phyloP scores from a whole-genome alignment of 495 filamentous ascomycete genomes.

The Immersiella caudata region DNA sequence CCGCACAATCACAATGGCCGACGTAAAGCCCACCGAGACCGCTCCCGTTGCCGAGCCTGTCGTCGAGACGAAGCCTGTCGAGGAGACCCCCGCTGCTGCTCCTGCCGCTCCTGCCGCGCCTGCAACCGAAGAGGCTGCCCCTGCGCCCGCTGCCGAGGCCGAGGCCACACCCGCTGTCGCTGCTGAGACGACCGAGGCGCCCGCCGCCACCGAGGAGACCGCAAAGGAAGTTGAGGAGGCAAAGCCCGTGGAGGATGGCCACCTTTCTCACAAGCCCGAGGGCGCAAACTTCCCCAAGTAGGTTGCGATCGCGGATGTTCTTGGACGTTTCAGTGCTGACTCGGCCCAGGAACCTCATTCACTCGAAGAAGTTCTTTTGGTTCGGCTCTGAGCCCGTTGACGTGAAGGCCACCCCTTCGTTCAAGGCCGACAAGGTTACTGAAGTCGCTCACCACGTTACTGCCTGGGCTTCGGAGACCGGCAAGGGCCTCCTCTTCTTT shows the following conservation, averaged over 20 bases:
- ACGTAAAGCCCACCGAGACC: slow-evolving; percentile 48
- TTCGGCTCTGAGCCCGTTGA: slow-evolving; percentile 82
- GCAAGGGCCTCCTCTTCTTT: slow-evolving; percentile 93
- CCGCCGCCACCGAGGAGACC: slow-evolving; percentile 51
- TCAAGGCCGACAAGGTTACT: slow-evolving; percentile 81
- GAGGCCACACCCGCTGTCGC: slow-evolving; percentile 18
- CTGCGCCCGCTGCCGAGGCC: slow-evolving; percentile 25
- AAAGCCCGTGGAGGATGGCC: slow-evolving; percentile 73
- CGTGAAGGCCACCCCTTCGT: slow-evolving; percentile 69
- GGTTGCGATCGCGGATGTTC: slow-evolving; percentile 37
- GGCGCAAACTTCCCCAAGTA: slow-evolving; percentile 84
- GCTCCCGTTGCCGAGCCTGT: slow-evolving; percentile 51
- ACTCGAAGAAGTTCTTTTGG: slow-evolving; percentile 74
- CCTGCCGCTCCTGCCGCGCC: slow-evolving; percentile 41
- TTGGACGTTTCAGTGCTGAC: slow-evolving; percentile 26
- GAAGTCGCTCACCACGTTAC: slow-evolving; percentile 75
- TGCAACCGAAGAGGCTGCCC: slow-evolving; percentile 46
- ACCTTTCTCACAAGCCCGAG: slow-evolving; percentile 82
- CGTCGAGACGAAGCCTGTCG: slow-evolving; percentile 47
- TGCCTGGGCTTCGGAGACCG: slow-evolving; percentile 89
- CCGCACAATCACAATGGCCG: slow-evolving; percentile 48
- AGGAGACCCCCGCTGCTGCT: slow-evolving; percentile 35
- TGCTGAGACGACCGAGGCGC: slow-evolving; percentile 47
- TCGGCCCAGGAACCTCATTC: slow-evolving; percentile 47
- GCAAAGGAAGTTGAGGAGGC: slow-evolving; percentile 57